Conservation (phyloP, 805 yeast genomes). For the Sugiyamaella chiloensis region DNA sequence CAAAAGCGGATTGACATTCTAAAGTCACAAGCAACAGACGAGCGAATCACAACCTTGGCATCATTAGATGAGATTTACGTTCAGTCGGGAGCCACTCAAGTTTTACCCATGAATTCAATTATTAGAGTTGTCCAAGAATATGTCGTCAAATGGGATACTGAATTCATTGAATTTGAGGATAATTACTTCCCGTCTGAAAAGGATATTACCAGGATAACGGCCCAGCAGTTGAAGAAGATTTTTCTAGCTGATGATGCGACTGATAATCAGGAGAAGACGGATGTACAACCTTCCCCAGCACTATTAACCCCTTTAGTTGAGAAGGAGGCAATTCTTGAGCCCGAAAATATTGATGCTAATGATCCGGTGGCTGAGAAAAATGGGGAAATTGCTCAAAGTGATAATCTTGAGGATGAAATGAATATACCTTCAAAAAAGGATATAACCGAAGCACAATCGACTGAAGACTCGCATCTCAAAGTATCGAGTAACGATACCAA, state of each 20-base stretch:
- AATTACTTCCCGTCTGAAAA: constrained; percentile 84
- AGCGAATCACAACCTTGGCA: constrained; percentile 44
- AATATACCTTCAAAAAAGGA: background rate
- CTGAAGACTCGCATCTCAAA: background rate
- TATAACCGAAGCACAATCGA: background rate
- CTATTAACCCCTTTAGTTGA: background rate
- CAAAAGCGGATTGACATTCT: constrained; percentile 55
- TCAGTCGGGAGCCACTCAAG: constrained; percentile 57
- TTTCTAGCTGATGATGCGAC: constrained; percentile 51
- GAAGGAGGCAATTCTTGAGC: background rate
- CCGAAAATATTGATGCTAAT: background rate
- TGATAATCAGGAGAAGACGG: constrained; percentile 10
- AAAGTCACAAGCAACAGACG: constrained; percentile 49
- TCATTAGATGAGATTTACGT: constrained; percentile 53
- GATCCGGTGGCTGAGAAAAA: background rate
- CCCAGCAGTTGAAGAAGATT: constrained; percentile 75
- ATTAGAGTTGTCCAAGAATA: constrained; percentile 71
- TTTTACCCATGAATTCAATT: constrained; percentile 65
- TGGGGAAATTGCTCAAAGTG: background rate
- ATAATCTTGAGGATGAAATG: background rate
- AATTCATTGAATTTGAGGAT: constrained; percentile 74
- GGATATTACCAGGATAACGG: constrained; percentile 86
- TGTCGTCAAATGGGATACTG: constrained; percentile 84
- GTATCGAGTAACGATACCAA: background rate
- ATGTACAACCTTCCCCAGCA: background rate